Percentiles rank a stretch among this genome's conserved stretches.
These are phyloP conservation scores for Larix kaempferi DNA, from an alignment of 75 land plant species.

Conservation along the genomic window DNA sequence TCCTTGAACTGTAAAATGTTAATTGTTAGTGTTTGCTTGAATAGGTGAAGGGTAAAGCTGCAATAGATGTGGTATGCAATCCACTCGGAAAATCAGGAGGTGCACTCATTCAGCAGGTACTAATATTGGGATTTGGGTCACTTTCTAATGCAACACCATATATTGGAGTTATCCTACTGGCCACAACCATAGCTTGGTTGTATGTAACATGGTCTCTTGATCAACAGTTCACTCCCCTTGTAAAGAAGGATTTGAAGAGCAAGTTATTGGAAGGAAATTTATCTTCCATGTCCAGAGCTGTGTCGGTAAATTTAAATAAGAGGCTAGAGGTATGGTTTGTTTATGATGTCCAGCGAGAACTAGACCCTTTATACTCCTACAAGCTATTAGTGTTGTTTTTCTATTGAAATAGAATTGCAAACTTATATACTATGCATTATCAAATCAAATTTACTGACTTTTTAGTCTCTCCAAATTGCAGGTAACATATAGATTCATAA, in stretches of 20 bases:
- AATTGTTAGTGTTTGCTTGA: background rate
- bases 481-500: constrained; percentile 47
- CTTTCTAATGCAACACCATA: constrained; percentile 84
- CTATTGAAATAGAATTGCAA: too few relatives aligned
- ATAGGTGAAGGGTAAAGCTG: constrained; percentile 53
- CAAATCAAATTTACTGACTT: background rate
- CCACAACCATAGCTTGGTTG: constrained; percentile 82
- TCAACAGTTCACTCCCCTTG: constrained; percentile 71
- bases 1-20: background rate
- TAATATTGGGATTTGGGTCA: constrained; percentile 26
- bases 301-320: constrained; percentile 21
- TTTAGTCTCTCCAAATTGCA: constrained; percentile 2
- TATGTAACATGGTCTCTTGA: constrained; percentile 87
- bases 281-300: constrained; percentile 38
- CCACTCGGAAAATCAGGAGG: constrained; percentile 54
- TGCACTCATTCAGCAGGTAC: constrained; percentile 50
- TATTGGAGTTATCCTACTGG: constrained; percentile 87
- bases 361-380: background rate
- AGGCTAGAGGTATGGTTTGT: constrained; percentile 21
- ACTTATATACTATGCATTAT: background rate
- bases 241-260: constrained; percentile 53
- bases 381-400: background rate
- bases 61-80: constrained; percentile 48
- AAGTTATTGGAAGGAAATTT: constrained; percentile 40
- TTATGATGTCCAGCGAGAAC: background rate